Percentiles rank a stretch among this genome's conserved stretches.
These are phyloP conservation scores for Pleurotus salmoneostramineus DNA, from an alignment of 768 basidiomycete genomes.

Conservation along the genomic window DNA sequence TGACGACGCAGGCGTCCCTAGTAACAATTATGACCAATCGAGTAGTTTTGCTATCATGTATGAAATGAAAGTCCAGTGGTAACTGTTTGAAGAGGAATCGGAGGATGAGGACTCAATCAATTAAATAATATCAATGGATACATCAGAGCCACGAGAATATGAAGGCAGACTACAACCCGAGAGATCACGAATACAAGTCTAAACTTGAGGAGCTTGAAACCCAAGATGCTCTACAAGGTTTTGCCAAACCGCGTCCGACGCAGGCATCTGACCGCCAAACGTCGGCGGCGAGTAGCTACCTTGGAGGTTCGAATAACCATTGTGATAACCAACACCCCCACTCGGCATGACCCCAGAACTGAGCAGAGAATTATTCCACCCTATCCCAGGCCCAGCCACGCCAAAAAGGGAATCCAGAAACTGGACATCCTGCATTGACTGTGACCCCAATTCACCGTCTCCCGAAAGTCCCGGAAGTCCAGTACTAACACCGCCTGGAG, in stretches of 20 bases:
- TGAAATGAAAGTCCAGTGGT: too few species aligned
- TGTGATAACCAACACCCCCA: slow-evolving; percentile 4
- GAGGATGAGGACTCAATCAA: too few species aligned
- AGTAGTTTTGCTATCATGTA: too few species aligned
- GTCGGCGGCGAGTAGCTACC: slow-evolving; percentile 1
- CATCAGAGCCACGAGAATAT: too few species aligned
- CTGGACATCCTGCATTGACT: slow-evolving; percentile 26
- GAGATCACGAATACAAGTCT: too few species aligned
- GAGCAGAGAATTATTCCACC: not conserved
- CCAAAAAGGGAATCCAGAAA: slow-evolving; percentile 9
- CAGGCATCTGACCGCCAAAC: slow-evolving; percentile 22
- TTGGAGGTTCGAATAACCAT: not conserved
- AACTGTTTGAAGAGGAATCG: too few species aligned
- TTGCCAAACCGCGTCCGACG: slow-evolving; percentile 62
- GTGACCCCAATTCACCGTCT: not conserved
- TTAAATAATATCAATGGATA: too few species aligned
- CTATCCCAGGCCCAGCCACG: not conserved
- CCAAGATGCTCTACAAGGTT: slow-evolving; percentile 69
- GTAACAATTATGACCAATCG: too few species aligned
- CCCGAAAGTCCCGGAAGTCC: not conserved
- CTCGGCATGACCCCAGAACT: slow-evolving; percentile 10
- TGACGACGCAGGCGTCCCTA: too few species aligned
- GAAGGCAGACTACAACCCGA: too few species aligned
- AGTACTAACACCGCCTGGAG: not conserved
- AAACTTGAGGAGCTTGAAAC: slow-evolving; percentile 19